These are phyloP conservation scores for Penicillium cataractarum DNA, from an alignment of 495 filamentous ascomycete genomes.

Conservation along the genomic window DNA sequence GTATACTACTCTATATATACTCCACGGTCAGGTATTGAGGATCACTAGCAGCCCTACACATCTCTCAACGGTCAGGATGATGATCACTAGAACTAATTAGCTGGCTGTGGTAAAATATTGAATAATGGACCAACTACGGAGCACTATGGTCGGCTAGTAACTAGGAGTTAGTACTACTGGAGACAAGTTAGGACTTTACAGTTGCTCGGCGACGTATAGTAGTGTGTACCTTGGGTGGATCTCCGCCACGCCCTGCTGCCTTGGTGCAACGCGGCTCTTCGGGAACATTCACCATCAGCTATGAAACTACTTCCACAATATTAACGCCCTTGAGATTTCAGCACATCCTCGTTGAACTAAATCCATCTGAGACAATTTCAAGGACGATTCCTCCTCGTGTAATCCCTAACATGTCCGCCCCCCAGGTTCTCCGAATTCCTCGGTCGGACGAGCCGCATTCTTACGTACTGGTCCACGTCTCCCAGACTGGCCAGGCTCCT, in stretches of 20 bases:
- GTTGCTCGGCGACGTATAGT: neutral
- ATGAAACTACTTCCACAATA: neutral
- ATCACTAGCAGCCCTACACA: neutral
- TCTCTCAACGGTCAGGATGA: neutral
- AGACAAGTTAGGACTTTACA: no score
- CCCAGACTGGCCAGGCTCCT: slow-evolving; percentile 43
- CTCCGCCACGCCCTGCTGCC: slow-evolving; percentile 1
- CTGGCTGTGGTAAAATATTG: neutral
- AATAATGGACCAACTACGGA: neutral
- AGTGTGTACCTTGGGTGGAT: slow-evolving; percentile 3
- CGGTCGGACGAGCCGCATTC: slow-evolving; percentile 55
- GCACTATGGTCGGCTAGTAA: neutral
- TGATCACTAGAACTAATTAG: neutral
- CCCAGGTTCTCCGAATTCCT: slow-evolving; percentile 56
- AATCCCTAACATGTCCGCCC: slow-evolving; percentile 10
- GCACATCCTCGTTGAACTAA: neutral
- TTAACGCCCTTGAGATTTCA: neutral
- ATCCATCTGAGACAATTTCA: neutral
- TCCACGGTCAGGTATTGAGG: neutral
- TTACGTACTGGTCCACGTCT: slow-evolving; percentile 63
- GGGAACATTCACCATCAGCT: neutral
- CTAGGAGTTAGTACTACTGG: neutral
- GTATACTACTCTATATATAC: neutral
- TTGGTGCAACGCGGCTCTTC: neutral
- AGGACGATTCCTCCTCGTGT: neutral